A percentile compares a stretch with the other conserved stretches of the same genome.
Conservation (phyloP, 2,329 filamentous ascomycete species). For the Penicillium sp. region DNA sequence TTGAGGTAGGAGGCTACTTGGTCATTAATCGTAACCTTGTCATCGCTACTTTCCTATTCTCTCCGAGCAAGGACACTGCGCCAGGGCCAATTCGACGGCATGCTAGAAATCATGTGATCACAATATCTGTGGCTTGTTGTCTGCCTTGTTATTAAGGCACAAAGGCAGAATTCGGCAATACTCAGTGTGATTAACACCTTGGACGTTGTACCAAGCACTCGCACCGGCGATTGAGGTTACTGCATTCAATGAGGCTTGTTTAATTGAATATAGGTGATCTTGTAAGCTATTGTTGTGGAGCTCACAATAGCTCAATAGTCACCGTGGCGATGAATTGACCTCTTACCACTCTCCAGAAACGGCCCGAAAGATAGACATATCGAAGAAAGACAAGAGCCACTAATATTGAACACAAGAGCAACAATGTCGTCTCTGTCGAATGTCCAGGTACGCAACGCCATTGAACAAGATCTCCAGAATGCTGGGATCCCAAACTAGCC, state of each 20-base stretch:
- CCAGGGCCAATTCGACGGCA: slow-evolving; percentile 11
- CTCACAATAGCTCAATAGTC: neutral
- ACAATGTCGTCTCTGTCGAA: neutral
- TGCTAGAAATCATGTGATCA: slow-evolving; percentile 16
- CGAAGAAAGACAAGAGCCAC: neutral
- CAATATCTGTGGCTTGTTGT: slow-evolving; percentile 1
- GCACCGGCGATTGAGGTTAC: neutral
- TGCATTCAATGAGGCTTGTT: neutral
- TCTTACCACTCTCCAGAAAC: neutral
- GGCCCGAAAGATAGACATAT: neutral
- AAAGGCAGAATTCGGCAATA: slow-evolving; percentile 1
- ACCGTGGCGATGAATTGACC: neutral
- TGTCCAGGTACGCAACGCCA: neutral
- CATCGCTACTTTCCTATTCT: neutral
- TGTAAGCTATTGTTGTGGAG: neutral
- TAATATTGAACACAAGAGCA: neutral
- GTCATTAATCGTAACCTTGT: neutral
- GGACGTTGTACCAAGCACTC: neutral
- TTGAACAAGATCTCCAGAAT: neutral
- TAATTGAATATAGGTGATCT: neutral
- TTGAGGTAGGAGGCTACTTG: neutral
- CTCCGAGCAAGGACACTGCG: slow-evolving; percentile 1
- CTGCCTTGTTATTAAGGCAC: slow-evolving; percentile 7
- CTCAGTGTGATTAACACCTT: neutral
- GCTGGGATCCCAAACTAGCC: neutral